These are phyloP conservation scores for Calonectria hawksworthii DNA, from an alignment of 2,329 filamentous ascomycete genomes.

Conservation along the genomic window DNA sequence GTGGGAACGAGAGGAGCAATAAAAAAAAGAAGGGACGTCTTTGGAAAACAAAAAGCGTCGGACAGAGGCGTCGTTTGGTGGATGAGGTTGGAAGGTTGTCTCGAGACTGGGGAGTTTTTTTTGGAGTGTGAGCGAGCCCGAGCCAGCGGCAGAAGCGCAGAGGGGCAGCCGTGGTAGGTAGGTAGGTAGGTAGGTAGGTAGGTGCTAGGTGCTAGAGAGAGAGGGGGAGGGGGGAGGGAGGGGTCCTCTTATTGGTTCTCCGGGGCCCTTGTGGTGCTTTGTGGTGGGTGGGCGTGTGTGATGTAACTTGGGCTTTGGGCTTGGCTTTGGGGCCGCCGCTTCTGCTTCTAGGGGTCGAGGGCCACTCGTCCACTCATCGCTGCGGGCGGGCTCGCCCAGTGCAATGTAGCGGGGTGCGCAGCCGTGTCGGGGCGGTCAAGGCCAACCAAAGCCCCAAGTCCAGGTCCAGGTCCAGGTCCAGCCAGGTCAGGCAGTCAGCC, in stretches of 20 bases:
- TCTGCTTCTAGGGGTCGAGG: slow-evolving; percentile 22
- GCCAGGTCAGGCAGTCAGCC: slow-evolving; percentile 15
- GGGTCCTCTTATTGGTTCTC: background rate
- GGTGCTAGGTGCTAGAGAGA: slow-evolving; percentile 23
- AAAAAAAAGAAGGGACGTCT: slow-evolving; percentile 16
- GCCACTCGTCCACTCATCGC: background rate
- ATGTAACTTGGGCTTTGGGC: slow-evolving; percentile 38
- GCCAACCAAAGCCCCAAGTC: too few species aligned
- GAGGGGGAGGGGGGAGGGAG: background rate
- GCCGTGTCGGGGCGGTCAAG: slow-evolving; percentile 32
- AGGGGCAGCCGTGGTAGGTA: slow-evolving; percentile 36
- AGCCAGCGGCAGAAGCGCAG: slow-evolving; percentile 32
- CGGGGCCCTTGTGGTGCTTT: background rate
- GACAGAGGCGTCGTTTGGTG: slow-evolving; percentile 26
- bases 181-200: slow-evolving; percentile 36
- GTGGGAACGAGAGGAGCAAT: background rate
- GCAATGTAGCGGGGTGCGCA: slow-evolving; percentile 6
- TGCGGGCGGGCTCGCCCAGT: too few species aligned
- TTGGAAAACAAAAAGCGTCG: background rate
- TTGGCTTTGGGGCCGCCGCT: slow-evolving; percentile 24
- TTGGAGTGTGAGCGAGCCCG: slow-evolving; percentile 30
- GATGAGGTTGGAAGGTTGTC: slow-evolving; percentile 34
- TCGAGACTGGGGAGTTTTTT: slow-evolving; percentile 40
- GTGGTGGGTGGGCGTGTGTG: slow-evolving; percentile 32
- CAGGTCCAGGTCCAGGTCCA: too few species aligned